Conservation (phyloP, 768 basidiomycete species). For the Polyporus arcularius region DNA sequence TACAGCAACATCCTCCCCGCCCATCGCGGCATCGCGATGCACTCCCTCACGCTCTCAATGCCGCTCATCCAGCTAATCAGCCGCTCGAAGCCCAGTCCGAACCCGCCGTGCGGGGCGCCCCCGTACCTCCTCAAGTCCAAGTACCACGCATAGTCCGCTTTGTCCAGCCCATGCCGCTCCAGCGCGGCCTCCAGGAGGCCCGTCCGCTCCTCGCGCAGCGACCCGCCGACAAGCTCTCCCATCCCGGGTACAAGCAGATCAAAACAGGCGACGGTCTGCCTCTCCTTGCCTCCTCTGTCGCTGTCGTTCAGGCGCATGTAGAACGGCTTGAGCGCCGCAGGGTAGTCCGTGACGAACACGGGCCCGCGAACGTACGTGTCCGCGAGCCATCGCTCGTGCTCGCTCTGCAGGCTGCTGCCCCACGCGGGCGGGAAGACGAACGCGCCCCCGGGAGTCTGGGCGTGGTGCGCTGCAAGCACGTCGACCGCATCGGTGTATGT, state of each 20-base stretch:
- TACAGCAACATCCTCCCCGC: constrained; percentile 73
- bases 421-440: constrained; percentile 64
- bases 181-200: constrained; percentile 55
- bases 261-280: constrained; percentile 85
- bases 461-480: constrained; percentile 46
- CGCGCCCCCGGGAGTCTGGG: constrained; percentile 28
- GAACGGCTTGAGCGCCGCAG: constrained; percentile 82
- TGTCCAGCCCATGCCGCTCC: constrained; percentile 44
- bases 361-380: constrained; percentile 68
- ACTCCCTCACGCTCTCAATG: constrained; percentile 89
- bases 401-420: constrained; percentile 78
- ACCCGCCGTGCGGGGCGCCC: constrained; percentile 90
- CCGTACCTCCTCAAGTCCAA: constrained; percentile 82
- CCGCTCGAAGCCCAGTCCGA: constrained; percentile 95
- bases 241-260: constrained; percentile 87
- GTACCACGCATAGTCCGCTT: constrained; percentile 66
- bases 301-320: constrained; percentile 83
- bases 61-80: constrained; percentile 86
- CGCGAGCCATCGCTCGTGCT: constrained; percentile 92
- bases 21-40: constrained; percentile 91
- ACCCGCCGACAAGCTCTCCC: constrained; percentile 93
- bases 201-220: constrained; percentile 78
- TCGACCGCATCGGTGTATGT: constrained; percentile 77
- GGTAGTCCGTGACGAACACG: constrained; percentile 92
- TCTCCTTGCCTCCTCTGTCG: constrained; percentile 4